A percentile compares a stretch with the other conserved stretches of the same genome.
Evolutionary conservation across 1,284 basidiomycete species (phyloP).

Genomic region (Moniliella sp.): DNA sequence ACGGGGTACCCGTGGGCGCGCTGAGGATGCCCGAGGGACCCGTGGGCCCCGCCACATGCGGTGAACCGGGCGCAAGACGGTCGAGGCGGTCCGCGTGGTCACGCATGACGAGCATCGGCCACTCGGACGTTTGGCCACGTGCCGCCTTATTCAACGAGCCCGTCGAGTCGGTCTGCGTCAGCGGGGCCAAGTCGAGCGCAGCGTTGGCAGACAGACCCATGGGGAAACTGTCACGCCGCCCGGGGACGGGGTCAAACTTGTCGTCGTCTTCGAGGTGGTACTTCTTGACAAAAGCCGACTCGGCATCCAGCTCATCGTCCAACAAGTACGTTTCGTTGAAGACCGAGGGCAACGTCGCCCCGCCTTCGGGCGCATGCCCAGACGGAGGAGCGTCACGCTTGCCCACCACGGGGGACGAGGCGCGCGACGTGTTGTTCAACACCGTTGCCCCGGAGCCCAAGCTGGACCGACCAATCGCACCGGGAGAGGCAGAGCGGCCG

Average conservation of each 20-base stretch:
- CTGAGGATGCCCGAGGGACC: too few species aligned
- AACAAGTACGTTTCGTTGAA: background rate
- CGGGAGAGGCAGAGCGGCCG: background rate
- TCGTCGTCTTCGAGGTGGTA: conserved; percentile 28
- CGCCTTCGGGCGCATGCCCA: background rate
- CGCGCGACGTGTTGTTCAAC: too few species aligned
- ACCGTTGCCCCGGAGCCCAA: background rate
- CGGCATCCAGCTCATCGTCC: conserved; percentile 2
- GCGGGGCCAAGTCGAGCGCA: conserved; percentile 70
- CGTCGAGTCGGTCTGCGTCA: conserved; percentile 68
- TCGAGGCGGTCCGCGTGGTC: too few species aligned
- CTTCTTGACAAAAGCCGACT: conserved; percentile 29
- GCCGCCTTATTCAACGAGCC: too few species aligned
- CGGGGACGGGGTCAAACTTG: conserved; percentile 44
- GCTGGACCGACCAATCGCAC: background rate
- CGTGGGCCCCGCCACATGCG: too few species aligned
- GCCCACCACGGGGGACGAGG: too few species aligned
- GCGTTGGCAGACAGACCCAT: conserved; percentile 70
- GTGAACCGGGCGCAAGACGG: too few species aligned
- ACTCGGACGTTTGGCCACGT: too few species aligned
- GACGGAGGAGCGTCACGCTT: background rate
- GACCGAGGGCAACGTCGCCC: background rate
- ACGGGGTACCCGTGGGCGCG: too few species aligned
- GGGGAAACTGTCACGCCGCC: conserved; percentile 36
- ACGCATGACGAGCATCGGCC: too few species aligned